Base-by-base conservation (phyloP, 1,139 yeast species). In the Arxiozyma slooffiae region DNA sequence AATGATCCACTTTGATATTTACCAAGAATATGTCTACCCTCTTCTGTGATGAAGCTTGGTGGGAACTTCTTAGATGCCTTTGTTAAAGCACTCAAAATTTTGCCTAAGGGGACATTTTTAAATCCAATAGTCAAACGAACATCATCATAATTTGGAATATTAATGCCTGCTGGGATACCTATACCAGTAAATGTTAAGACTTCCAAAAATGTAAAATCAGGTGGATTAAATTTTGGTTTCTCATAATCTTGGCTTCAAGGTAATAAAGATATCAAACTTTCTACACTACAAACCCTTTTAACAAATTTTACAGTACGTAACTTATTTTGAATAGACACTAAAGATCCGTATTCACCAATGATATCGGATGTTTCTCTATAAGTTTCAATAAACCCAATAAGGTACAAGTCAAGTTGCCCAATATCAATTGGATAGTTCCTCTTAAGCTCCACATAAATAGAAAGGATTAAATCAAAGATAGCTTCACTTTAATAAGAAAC, bases 341-440 rank as follows among this genome's bases (percentile, higher is more conserved):
- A 71, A 37, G 95, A 89, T 71, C 88, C 96, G 92, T 94, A 88
- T 70, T 88, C 96, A 53, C 96, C 96, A 64, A 92, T 79, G 45
- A 87, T 88, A 47, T 96, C 96, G 20, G 90, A 79, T 17, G 95
- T 95, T 65, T 87, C 96, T 67, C 96, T 77, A 69, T 88, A 88
- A 34, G 96, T 87, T 71, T 88, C 96, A 60, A 88, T 87, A 65
- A 87, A 88, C 0, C 96, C 96, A 59, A 87, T 79, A 64, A 87
- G 71, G 65, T 84, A 85, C 20, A 68, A 66, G 30, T 68, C 71
- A 14, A 67, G 66, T 2, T 67, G 67, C 11, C 66, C 66, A n/a
- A 70, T 68, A 23, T 71, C 66, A 17, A 56, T 62, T 7, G 72
- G 67, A 63, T 84, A 85, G 46, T 84, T 80, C 6, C 77, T 76